Conservation (phyloP, 371 early-diverging fungal genomes). For the Saksenaea oblongispora region DNA sequence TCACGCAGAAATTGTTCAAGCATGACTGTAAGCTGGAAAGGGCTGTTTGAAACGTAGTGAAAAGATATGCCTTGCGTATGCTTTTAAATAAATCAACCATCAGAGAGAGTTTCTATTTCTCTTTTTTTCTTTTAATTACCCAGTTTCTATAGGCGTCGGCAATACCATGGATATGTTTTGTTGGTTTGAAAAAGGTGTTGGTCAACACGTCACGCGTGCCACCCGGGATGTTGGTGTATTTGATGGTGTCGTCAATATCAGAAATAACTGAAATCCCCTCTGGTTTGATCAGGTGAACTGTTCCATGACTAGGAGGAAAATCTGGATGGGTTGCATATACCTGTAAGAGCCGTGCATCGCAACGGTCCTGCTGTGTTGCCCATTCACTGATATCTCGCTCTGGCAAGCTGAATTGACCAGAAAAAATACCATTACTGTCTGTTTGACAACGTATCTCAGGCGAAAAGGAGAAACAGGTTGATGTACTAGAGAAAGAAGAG, state of each 20-base stretch:
- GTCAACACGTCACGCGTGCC: conserved; percentile 69
- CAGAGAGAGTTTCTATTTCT: neutral
- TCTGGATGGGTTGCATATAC: conserved; percentile 19
- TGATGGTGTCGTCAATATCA: conserved; percentile 91
- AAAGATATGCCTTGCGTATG: conserved; percentile 70
- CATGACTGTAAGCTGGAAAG: conserved; percentile 84
- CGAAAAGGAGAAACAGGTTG: neutral
- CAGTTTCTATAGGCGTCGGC: conserved; percentile 65
- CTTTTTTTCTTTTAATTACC: conserved; percentile 40
- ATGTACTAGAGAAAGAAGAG: conserved; percentile 6
- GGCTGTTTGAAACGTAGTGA: conserved; percentile 92
- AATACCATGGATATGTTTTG: conserved; percentile 70
- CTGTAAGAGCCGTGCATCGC: conserved; percentile 30
- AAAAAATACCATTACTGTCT: conserved; percentile 28
- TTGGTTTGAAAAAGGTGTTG: conserved; percentile 70
- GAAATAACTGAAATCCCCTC: conserved; percentile 79
- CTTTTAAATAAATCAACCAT: conserved; percentile 12
- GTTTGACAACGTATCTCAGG: neutral
- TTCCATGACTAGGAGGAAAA: conserved; percentile 33
- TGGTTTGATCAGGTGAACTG: conserved; percentile 56
- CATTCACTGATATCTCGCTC: conserved; percentile 25
- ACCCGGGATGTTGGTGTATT: conserved; percentile 71
- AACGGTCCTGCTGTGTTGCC: conserved; percentile 34
- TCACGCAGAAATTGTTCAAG: conserved; percentile 70
- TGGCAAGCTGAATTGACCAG: conserved; percentile 26